Evolutionary conservation across 495 filamentous ascomycete species (phyloP), one percentile per base, ranked within the genome.

Genomic region (Extremus antarcticus): DNA sequence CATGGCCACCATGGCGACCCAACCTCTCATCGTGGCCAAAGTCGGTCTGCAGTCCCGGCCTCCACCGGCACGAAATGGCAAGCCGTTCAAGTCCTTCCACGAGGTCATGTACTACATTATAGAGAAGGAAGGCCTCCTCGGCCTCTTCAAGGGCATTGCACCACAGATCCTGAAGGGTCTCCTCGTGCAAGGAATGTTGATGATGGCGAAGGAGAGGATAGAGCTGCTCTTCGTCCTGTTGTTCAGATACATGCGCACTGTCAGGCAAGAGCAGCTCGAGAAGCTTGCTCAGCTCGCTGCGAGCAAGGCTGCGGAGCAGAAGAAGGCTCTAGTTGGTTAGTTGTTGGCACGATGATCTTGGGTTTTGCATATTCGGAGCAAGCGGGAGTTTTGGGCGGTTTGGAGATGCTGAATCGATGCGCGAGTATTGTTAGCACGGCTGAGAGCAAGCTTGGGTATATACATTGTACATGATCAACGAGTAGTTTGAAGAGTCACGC

Each of bases 141-240:
- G 86, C 19, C 77, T 97, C 15, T 97, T 96, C 76, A 99, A 97
- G 74, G 92, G 92, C 21, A 94, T 99, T 66, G 91, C 83, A 0
- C 92, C 92, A 0, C 92, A 99, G 67, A 83, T 99, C 48, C 63
- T 86, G 46, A 99, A 99, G 70, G 92, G 94, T 17, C 71, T 99
- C 43, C 63, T 97, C 45, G 92, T 99, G 3, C 92, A 99, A 65
- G 92, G 92, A 51, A 74, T 97, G 47, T 73, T 99, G 22, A 99
- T 99, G 92, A 99, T 97, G 92, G 94, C 88, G 2, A 99, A 99
- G 74, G 94, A 99, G 71, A 80, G 90, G 54, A 86, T 97, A 75
- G 92, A 97, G 71, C 75, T 98, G 48, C 59, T 88, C 16, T 97
- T 96, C 71, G 72, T 97, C 59, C 69, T 95, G 19, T 78, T 98